Conservation (phyloP, 129 eudicot species). For the Artemisia argyi region DNA sequence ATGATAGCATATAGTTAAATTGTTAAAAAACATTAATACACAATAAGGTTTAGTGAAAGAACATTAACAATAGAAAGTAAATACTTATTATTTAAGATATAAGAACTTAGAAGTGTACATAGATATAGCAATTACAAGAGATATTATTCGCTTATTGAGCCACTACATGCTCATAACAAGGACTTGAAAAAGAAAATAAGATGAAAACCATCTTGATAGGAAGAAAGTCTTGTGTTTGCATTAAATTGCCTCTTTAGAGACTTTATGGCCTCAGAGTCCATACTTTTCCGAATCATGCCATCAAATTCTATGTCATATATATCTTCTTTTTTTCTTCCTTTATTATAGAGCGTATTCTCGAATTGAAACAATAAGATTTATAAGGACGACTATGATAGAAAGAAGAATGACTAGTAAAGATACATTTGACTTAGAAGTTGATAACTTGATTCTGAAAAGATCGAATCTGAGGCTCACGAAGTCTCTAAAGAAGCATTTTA, state of each 20-base stretch:
- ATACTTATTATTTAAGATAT: too few species aligned
- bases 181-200: too few species aligned
- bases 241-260: constrained; percentile 23
- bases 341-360: background rate
- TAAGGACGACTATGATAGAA: background rate
- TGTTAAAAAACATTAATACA: too few species aligned
- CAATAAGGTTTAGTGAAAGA: too few species aligned
- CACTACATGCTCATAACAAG: too few species aligned
- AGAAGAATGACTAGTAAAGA: background rate
- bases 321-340: background rate
- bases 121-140: too few species aligned
- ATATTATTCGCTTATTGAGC: too few species aligned
- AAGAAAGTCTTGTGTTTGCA: background rate
- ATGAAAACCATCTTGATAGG: background rate
- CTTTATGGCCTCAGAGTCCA: constrained; percentile 20
- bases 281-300: constrained; percentile 25
- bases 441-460: constrained; percentile 23
- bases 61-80: too few species aligned
- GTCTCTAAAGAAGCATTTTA: too few species aligned
- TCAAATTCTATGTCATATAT: constrained; percentile 24
- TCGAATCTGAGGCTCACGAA: background rate
- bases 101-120: too few species aligned
- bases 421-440: constrained; percentile 10
- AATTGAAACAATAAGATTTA: too few species aligned
- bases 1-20: too few species aligned